phyloP scores from a whole-genome alignment of 345 rosid genomes.

The Euphorbia pulcherrima region DNA sequence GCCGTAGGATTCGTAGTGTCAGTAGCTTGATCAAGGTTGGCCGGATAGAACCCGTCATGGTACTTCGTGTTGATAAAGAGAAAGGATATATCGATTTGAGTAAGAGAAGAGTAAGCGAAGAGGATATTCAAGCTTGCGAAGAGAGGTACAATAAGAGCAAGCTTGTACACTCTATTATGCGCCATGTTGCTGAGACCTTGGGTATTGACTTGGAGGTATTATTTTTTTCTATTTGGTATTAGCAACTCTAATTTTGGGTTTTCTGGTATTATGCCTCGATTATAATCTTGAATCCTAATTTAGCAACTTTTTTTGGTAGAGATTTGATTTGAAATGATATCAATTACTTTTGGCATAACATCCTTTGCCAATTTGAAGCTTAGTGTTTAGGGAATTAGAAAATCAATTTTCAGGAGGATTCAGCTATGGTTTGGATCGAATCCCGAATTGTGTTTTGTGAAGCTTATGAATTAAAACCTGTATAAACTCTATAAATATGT shows the following conservation, averaged over 20 bases:
- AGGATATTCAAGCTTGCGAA: constrained; percentile 88
- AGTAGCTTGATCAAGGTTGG: constrained; percentile 94
- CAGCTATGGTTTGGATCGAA: not conserved
- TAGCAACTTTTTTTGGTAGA: too few species aligned
- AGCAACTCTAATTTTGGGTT: not conserved
- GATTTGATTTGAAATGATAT: not conserved
- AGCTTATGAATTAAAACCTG: not conserved
- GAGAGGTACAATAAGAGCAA: constrained; percentile 98
- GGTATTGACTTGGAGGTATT: constrained; percentile 82
- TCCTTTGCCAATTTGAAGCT: not conserved
- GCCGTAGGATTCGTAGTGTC: constrained; percentile 96
- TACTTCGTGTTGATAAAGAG: constrained; percentile 92
- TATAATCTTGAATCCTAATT: too few species aligned
- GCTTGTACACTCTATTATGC: constrained; percentile 97
- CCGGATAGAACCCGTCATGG: constrained; percentile 97
- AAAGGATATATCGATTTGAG: constrained; percentile 96
- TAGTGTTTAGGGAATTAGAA: not conserved
- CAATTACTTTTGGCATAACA: not conserved
- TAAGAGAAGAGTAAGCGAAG: constrained; percentile 88
- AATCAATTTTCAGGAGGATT: not conserved
- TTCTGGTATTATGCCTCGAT: too few species aligned
- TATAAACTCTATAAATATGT: not conserved
- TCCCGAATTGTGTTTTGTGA: not conserved
- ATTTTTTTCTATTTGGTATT: not conserved
- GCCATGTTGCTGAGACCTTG: constrained; percentile 91